phyloP scores from a whole-genome alignment of 305 asterid species.

The Fraxinus floribunda region DNA sequence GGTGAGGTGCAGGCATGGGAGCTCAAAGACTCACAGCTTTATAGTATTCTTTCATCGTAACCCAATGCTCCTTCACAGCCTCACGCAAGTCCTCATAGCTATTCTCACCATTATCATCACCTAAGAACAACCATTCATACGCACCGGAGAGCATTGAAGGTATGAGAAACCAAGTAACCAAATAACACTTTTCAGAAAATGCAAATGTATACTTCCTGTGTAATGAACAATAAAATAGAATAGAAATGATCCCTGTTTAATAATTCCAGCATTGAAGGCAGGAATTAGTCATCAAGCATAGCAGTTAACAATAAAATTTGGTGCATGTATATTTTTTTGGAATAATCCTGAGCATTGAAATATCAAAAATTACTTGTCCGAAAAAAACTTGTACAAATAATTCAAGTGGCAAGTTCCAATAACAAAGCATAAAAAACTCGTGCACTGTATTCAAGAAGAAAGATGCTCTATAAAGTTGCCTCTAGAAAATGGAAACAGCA shows the following conservation, averaged over 20 bases:
- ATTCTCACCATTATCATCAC: conserved; percentile 42
- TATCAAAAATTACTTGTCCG: not conserved
- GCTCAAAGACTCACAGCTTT: conserved; percentile 52
- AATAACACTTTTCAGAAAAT: conserved; percentile 20
- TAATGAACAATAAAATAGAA: conserved; percentile 7
- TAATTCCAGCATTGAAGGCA: conserved; percentile 5
- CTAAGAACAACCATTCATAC: conserved; percentile 34
- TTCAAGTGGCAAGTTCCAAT: not conserved
- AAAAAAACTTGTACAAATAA: not conserved
- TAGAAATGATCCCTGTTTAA: not conserved
- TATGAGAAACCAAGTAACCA: conserved; percentile 23
- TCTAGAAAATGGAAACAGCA: not conserved
- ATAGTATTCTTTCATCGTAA: conserved; percentile 64
- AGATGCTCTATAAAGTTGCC: not conserved
- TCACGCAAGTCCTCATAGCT: conserved; percentile 55
- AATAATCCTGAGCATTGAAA: not conserved
- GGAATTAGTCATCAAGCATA: not conserved
- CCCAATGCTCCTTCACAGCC: conserved; percentile 59
- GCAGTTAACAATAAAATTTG: not conserved
- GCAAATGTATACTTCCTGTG: conserved; percentile 18
- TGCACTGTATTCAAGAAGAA: not conserved
- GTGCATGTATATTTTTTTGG: not conserved
- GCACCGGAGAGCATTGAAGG: conserved; percentile 21
- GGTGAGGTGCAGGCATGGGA: not conserved
- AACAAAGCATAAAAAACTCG: not conserved